Evolutionary conservation across 768 basidiomycete species (phyloP).

Genomic region (Termitomyces sp.): DNA sequence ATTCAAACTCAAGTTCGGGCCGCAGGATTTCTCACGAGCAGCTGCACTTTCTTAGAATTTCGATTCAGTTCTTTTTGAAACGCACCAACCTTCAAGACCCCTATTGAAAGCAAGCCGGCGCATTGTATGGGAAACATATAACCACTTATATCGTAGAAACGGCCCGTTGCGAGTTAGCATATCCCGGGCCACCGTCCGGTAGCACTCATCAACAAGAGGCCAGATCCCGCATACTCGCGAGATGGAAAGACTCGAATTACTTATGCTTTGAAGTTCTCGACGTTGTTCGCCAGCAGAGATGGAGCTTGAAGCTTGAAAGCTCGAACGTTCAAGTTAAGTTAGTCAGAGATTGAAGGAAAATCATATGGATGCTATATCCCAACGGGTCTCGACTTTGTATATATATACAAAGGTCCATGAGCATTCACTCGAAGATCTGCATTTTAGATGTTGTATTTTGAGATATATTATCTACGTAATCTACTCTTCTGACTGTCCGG

Average conservation of each 20-base stretch:
- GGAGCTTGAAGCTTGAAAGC: too few species aligned
- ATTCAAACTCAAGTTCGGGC: too few species aligned
- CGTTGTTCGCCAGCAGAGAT: too few species aligned
- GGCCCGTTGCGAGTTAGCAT: neutral
- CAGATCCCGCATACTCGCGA: neutral
- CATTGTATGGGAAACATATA: neutral
- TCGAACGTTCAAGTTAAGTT: too few species aligned
- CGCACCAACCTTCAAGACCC: too few species aligned
- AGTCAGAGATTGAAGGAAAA: too few species aligned
- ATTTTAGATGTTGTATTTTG: neutral
- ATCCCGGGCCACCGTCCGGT: neutral
- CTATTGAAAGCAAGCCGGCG: neutral
- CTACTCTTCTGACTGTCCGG: constrained; percentile 20
- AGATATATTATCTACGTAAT: constrained; percentile 4
- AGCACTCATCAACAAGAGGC: neutral
- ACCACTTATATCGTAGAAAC: neutral
- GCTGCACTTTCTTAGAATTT: too few species aligned
- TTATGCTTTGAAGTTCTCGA: neutral
- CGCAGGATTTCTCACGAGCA: too few species aligned
- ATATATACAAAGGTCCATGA: too few species aligned
- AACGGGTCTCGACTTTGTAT: neutral
- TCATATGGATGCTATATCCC: too few species aligned
- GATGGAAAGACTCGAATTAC: neutral
- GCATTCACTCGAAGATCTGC: neutral
- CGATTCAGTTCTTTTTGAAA: too few species aligned